Evolutionary conservation across 2,329 filamentous ascomycete genomes (phyloP).

Genomic region (Verticillium albo-atrum): DNA sequence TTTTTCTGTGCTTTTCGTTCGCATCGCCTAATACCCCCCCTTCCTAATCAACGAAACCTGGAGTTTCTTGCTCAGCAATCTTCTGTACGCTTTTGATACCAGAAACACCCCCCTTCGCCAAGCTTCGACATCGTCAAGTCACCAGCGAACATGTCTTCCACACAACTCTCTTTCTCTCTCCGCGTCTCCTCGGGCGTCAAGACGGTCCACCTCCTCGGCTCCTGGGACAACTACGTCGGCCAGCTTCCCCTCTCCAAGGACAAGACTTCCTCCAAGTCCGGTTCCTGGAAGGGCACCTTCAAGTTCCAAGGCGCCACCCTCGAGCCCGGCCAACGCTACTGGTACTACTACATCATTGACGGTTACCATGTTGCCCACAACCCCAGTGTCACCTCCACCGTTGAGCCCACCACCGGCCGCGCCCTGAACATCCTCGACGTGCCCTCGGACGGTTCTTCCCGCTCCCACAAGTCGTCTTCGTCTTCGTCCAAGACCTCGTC

Average conservation of each 20-base stretch:
- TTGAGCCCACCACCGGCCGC: conserved; percentile 94
- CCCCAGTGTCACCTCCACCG: conserved; percentile 80
- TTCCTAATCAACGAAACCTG: conserved; percentile 42
- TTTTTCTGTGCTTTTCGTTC: conserved; percentile 18
- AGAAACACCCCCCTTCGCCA: conserved; percentile 24
- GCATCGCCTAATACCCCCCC: conserved; percentile 28
- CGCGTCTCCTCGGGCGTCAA: conserved; percentile 95
- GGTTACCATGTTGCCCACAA: conserved; percentile 98
- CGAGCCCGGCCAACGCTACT: conserved; percentile 88
- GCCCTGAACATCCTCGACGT: conserved; percentile 97
- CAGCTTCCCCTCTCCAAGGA: conserved; percentile 95
- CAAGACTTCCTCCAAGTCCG: conserved; percentile 74
- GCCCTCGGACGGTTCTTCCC: conserved; percentile 45
- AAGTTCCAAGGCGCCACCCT: conserved; percentile 86
- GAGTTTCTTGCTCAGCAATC: conserved; percentile 53
- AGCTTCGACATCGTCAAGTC: background rate
- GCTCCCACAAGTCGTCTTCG: conserved; percentile 34
- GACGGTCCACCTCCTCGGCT: conserved; percentile 94
- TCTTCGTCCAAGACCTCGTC: conserved; percentile 37
- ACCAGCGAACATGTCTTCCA: conserved; percentile 68
- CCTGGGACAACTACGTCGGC: conserved; percentile 95
- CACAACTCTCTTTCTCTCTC: conserved; percentile 93
- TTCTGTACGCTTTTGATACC: background rate
- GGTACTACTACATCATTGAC: conserved; percentile 99
- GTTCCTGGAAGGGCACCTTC: conserved; percentile 94